Conservation (phyloP, 2,329 filamentous ascomycete species). For the Talaromyces amestolkiae region DNA sequence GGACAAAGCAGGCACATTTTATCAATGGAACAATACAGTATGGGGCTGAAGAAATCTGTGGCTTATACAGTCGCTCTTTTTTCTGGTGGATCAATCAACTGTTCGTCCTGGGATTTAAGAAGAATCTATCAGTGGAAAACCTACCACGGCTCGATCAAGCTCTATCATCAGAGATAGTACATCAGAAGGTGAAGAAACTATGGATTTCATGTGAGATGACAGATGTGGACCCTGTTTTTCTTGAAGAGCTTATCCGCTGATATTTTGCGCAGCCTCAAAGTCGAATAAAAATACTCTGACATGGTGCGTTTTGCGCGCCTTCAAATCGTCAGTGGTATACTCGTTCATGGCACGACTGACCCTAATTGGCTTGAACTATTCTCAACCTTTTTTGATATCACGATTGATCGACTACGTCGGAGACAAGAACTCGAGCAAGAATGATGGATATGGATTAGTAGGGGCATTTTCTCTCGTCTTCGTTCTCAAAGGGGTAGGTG, state of each 20-base stretch:
- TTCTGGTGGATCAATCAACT: constrained; percentile 17
- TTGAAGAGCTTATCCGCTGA: background rate
- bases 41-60: constrained; percentile 8
- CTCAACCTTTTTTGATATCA: constrained; percentile 39
- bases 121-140: background rate
- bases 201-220: background rate
- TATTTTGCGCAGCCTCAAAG: background rate
- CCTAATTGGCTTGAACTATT: constrained; percentile 36
- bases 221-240: background rate
- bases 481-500: constrained; percentile 39
- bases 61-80: constrained; percentile 10
- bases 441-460: constrained; percentile 44
- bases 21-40: constrained; percentile 10
- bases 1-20: constrained; percentile 7
- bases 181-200: background rate
- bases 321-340: constrained; percentile 29
- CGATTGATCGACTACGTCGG: constrained; percentile 35
- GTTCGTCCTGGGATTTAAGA: background rate
- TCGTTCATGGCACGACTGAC: constrained; percentile 32
- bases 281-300: constrained; percentile 8
- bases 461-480: constrained; percentile 46
- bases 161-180: constrained; percentile 1
- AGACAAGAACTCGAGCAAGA: constrained; percentile 26
- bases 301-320: constrained; percentile 8
- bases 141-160: constrained; percentile 11